These are phyloP conservation scores for Trichocomaceae sp. DNA, from an alignment of 2,329 filamentous ascomycete species.

Conservation along the genomic window DNA sequence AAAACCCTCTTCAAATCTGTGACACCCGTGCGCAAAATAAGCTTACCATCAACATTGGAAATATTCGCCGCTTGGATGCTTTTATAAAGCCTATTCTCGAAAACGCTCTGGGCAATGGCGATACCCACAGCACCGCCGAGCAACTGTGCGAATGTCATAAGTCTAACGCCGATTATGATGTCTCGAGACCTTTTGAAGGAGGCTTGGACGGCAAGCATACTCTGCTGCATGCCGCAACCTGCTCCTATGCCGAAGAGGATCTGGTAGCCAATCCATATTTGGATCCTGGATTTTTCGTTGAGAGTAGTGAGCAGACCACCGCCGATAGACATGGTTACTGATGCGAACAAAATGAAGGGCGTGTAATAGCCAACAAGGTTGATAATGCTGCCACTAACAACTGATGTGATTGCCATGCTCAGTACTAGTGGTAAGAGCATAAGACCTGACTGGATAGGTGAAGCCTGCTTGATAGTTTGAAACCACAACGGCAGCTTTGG, in stretches of 20 bases:
- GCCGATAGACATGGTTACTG: conserved; percentile 22
- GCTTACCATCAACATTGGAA: conserved; percentile 19
- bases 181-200: conserved; percentile 23
- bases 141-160: conserved; percentile 32
- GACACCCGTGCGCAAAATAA: not conserved
- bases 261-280: conserved; percentile 22
- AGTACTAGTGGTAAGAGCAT: conserved; percentile 38
- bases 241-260: conserved; percentile 19
- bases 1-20: conserved; percentile 1
- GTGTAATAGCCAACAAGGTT: conserved; percentile 22
- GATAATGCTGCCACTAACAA: conserved; percentile 23
- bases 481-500: conserved; percentile 25
- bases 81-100: conserved; percentile 28
- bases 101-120: conserved; percentile 33
- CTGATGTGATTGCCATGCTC: conserved; percentile 21
- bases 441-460: conserved; percentile 33
- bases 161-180: conserved; percentile 28
- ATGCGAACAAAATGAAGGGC: conserved; percentile 24
- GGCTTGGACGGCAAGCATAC: conserved; percentile 29
- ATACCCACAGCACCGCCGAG: conserved; percentile 34
- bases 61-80: conserved; percentile 20
- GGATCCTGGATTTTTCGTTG: conserved; percentile 16
- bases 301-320: conserved; percentile 29
- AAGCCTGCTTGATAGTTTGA: conserved; percentile 30
- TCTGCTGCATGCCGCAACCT: conserved; percentile 25